Evolutionary conservation across 192 early-diverging fungal genomes (phyloP).

Genomic region (Umbelopsis vinacea): DNA sequence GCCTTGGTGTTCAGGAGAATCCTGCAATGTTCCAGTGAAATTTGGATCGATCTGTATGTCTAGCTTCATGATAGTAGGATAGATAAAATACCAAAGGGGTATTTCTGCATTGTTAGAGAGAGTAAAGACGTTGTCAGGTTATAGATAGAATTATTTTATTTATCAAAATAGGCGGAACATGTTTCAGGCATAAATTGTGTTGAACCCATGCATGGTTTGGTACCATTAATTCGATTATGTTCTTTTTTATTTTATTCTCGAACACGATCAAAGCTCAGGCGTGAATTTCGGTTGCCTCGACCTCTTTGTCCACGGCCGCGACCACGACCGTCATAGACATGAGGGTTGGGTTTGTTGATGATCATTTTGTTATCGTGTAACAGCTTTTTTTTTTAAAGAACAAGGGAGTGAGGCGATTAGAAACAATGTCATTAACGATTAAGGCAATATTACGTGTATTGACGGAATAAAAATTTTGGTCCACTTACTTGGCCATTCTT

Average conservation of each 20-base stretch:
- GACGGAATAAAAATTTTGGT: neutral
- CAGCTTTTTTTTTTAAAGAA: neutral
- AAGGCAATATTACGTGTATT: no score
- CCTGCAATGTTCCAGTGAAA: constrained; percentile 1
- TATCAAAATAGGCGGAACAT: neutral
- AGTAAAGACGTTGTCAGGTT: neutral
- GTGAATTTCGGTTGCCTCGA: constrained; percentile 18
- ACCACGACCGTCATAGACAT: constrained; percentile 25
- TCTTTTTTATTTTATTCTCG: neutral
- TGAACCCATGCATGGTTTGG: neutral
- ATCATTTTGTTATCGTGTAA: constrained; percentile 35
- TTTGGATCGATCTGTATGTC: neutral
- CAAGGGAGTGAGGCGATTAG: neutral
- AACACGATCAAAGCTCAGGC: constrained; percentile 1
- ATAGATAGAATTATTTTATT: constrained; percentile 1
- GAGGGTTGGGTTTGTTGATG: constrained; percentile 36
- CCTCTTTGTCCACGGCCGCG: constrained; percentile 29
- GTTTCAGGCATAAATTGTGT: constrained; percentile 2
- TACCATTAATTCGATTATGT: neutral
- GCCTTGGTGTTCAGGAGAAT: neutral
- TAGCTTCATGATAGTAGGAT: neutral
- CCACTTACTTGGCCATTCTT: constrained; percentile 32
- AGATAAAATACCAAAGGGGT: neutral
- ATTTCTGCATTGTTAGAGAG: neutral
- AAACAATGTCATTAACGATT: no score